Conservation (phyloP, 306 rosid genomes). For the Trifolium dubium region DNA sequence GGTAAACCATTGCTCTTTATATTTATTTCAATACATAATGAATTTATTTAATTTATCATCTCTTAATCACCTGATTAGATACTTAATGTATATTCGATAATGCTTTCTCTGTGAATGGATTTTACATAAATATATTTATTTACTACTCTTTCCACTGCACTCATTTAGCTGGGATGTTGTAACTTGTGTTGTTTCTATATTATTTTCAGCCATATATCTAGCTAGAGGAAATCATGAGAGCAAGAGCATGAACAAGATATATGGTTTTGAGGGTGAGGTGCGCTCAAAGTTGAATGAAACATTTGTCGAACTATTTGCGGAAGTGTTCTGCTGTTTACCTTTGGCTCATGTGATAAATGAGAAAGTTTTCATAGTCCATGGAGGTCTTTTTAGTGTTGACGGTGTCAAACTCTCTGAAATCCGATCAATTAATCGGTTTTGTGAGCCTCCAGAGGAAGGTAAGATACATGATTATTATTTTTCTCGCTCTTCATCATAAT, state of each 20-base stretch:
- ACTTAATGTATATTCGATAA: not conserved
- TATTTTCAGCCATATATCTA: slow-evolving; percentile 81
- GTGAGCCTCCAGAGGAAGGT: slow-evolving; percentile 99
- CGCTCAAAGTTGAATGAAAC: slow-evolving; percentile 84
- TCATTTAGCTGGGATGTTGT: not conserved
- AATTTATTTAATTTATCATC: not conserved
- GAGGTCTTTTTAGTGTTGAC: slow-evolving; percentile 98
- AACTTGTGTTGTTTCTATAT: slow-evolving; percentile 31
- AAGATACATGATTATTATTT: slow-evolving; percentile 37
- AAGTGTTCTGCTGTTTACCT: slow-evolving; percentile 92
- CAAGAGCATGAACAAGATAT: slow-evolving; percentile 99
- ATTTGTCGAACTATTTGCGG: slow-evolving; percentile 95
- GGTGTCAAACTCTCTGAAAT: slow-evolving; percentile 92
- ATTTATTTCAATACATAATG: not conserved
- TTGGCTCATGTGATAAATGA: slow-evolving; percentile 87
- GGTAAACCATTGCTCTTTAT: slow-evolving; percentile 57
- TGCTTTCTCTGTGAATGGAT: not conserved
- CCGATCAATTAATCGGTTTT: slow-evolving; percentile 87
- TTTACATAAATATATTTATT: slow-evolving; percentile 4
- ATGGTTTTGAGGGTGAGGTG: slow-evolving; percentile 99
- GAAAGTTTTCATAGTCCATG: slow-evolving; percentile 93
- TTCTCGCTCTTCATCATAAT: not conserved
- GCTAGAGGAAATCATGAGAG: slow-evolving; percentile 99
- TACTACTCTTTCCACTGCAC: slow-evolving; percentile 6
- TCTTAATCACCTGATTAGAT: slow-evolving; percentile 15